Conservation (phyloP, 1,284 basidiomycete genomes). For the Ganoderma sinense region DNA sequence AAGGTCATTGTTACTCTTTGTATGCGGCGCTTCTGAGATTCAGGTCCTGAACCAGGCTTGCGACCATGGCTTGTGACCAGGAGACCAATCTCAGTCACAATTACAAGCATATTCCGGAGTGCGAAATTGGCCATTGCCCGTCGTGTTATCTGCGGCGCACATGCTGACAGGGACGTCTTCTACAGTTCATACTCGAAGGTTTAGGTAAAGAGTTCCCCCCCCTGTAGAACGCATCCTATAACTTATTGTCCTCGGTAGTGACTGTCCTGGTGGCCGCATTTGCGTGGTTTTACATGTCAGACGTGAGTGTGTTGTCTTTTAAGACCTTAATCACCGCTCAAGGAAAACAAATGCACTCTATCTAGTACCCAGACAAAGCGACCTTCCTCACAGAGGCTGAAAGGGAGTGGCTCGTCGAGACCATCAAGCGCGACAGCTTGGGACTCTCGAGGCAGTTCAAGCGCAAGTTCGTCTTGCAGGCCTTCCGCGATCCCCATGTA, state of each 20-base stretch:
- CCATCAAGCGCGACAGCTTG: conserved; percentile 38
- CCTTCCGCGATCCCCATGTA: conserved; percentile 35
- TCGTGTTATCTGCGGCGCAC: neutral
- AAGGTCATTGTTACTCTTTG: too few relatives aligned
- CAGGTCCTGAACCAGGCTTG: too few relatives aligned
- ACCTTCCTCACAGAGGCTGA: conserved; percentile 41
- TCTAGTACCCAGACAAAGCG: conserved; percentile 9
- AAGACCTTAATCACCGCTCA: neutral
- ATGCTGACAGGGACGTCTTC: neutral
- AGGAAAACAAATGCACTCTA: neutral
- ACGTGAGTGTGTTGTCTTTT: neutral
- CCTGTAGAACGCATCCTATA: neutral
- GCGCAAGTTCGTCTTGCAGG: conserved; percentile 35
- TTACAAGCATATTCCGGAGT: too few relatives aligned
- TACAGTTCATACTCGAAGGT: conserved; percentile 15
- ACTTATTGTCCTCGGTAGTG: neutral
- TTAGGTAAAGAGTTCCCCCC: neutral
- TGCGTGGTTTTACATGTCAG: conserved; percentile 17
- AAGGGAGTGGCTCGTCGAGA: conserved; percentile 40
- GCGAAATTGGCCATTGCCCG: too few relatives aligned
- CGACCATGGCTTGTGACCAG: too few relatives aligned
- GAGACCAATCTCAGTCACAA: too few relatives aligned
- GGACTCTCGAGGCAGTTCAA: conserved; percentile 29
- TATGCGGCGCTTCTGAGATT: too few relatives aligned
- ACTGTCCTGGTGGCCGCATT: conserved; percentile 4